These are phyloP conservation scores for Sarocladium strictum DNA, from an alignment of 2,329 filamentous ascomycete genomes.

Conservation along the genomic window DNA sequence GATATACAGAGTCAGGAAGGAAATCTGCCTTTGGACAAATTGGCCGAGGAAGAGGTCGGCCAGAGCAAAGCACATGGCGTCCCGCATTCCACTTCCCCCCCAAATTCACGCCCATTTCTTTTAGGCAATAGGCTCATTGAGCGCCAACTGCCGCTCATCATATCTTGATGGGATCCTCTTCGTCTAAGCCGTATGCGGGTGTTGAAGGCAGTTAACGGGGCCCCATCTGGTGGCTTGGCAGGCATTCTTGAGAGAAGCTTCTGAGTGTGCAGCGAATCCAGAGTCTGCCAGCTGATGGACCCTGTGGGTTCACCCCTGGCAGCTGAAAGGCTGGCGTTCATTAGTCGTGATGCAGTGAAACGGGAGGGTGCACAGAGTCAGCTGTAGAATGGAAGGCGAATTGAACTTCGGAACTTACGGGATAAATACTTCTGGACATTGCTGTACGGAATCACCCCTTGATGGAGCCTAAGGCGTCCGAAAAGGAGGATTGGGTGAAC, in stretches of 20 bases:
- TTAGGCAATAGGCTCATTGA: neutral
- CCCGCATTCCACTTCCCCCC: neutral
- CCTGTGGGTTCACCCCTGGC: slow-evolving; percentile 11
- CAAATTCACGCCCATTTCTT: neutral
- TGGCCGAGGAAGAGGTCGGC: neutral
- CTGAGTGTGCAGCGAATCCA: neutral
- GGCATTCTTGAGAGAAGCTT: neutral
- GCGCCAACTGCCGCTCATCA: neutral
- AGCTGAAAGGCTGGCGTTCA: slow-evolving; percentile 13
- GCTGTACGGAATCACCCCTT: no score
- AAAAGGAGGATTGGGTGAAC: no score
- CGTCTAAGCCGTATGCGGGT: neutral
- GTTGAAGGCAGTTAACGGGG: neutral
- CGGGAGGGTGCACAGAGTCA: neutral
- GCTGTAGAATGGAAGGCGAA: no score
- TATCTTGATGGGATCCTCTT: neutral
- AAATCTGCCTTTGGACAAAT: neutral
- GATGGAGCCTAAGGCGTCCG: no score
- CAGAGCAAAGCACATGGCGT: neutral
- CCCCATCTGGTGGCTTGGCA: slow-evolving; percentile 13
- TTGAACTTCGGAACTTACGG: neutral
- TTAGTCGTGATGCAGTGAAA: slow-evolving; percentile 9
- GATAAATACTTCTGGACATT: neutral
- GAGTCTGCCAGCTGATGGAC: slow-evolving; percentile 2
- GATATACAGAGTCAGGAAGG: no score